These are phyloP conservation scores for Fraxinus sp. DNA, from an alignment of 305 asterid genomes.

Conservation along the genomic window DNA sequence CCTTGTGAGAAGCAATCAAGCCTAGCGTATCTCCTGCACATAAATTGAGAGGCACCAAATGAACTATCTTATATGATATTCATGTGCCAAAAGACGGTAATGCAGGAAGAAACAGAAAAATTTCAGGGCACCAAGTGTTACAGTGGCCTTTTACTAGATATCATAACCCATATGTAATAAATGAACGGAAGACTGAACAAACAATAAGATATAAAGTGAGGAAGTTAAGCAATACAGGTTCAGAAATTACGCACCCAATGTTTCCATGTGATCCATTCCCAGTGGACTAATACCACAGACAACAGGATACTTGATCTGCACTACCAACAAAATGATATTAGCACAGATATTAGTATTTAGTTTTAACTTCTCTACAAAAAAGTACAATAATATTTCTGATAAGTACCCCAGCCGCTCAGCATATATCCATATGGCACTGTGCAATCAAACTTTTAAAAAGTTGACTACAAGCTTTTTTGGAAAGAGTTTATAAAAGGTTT, in stretches of 20 bases:
- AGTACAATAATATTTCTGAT: slow-evolving; percentile 2
- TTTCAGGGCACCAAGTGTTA: neutral
- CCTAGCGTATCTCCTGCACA: slow-evolving; percentile 67
- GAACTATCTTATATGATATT: neutral
- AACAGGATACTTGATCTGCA: slow-evolving; percentile 74
- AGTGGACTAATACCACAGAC: slow-evolving; percentile 87
- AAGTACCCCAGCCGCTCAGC: neutral
- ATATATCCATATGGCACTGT: neutral
- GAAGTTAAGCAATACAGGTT: neutral
- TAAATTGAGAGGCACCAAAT: neutral
- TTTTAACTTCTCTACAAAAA: neutral
- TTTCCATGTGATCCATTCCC: slow-evolving; percentile 94
- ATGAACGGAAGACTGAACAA: neutral
- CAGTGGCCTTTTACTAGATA: neutral
- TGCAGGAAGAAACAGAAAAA: neutral
- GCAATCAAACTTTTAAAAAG: slow-evolving; percentile 5
- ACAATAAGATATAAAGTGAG: slow-evolving; percentile 14
- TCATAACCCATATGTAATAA: neutral
- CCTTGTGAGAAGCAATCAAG: slow-evolving; percentile 85
- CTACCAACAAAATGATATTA: slow-evolving; percentile 22
- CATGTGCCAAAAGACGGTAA: neutral
- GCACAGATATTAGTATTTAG: slow-evolving; percentile 18
- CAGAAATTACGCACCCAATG: slow-evolving; percentile 52
- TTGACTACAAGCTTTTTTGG: neutral
- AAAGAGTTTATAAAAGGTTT: neutral